Evolutionary conservation across 108 stramenopile genomes (phyloP), one percentile per base, ranked within the genome.

Genomic region (Skeletonema menzelii): DNA sequence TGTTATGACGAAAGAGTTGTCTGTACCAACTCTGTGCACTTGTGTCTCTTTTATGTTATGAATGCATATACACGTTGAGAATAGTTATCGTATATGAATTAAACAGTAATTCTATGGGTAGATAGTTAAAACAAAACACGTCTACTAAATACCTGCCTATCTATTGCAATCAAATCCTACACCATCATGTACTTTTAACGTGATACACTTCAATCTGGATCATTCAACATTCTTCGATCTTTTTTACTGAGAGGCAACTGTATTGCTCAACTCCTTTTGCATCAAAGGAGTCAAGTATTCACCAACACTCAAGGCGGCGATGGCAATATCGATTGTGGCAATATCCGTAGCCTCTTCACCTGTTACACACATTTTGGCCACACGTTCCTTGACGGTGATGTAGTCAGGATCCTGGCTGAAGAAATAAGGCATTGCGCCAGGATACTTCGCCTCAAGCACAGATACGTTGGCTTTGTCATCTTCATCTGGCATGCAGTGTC

Each of bases 341-440:
- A 97, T 88, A 30, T 95, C 96, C 61, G 82, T 81, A 10, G 96
- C 82, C 55, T 83, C 83, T 6, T 76, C 82, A 35, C 93, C 96
- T 0, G 82, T 85, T 44, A 83, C 92, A 70, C 89, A 89, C 62
- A 84, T 75, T 38, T 76, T 66, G 14, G 92, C 85, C 42, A 94
- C 92, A 32, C 90, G 80, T 72, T 97, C 93, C 84, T 97, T 97
- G 46, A 97, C 93, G 0, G 96, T 97, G 75, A 95, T 91, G 76
- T 97, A 97, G 89, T 97, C 96, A 24, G 95, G 94, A 80, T 97
- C 93, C 63, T 97, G 96, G 22, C 84, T 82, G 83, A 95, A 95
- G 84, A 97, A 97, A 75, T 97, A 97, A 10, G 96, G 93, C 94
- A 95, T 97, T 57, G 92, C 93, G 59, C 88, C 91, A 17, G 96